phyloP scores from a whole-genome alignment of 2,329 filamentous ascomycete genomes.

The Amylocarpus encephaloides region DNA sequence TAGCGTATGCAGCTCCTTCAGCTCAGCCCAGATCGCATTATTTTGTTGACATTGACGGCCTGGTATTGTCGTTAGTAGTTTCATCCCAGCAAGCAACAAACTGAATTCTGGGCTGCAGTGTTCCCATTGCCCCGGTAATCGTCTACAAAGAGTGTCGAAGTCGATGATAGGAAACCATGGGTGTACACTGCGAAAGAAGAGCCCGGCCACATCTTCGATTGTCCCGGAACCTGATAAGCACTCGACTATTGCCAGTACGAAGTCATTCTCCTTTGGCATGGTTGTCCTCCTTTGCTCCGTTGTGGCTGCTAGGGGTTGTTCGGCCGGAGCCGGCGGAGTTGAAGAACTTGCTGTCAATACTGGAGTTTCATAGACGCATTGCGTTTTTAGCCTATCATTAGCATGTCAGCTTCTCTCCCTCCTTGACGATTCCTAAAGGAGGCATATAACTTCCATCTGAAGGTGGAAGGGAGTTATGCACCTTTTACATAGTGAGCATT shows the following conservation, averaged over 20 bases:
- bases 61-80: not conserved
- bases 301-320: slow-evolving; percentile 31
- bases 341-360: no score
- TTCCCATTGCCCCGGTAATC: not conserved
- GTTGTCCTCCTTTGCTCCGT: no score
- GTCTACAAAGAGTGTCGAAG: not conserved
- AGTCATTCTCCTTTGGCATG: no score
- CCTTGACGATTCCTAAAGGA: no score
- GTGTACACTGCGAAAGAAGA: not conserved
- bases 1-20: not conserved
- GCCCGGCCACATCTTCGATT: not conserved
- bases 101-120: not conserved
- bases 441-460: no score
- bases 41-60: not conserved
- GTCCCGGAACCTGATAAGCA: not conserved
- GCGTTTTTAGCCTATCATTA: no score
- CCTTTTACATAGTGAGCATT: slow-evolving; percentile 39
- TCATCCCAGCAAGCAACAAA: not conserved
- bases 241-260: no score
- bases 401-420: no score
- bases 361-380: no score
- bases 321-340: no score
- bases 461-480: not conserved
- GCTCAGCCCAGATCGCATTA: not conserved
- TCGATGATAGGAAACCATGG: not conserved